Conservation (phyloP, 306 rosid genomes). For the Cicer pinnatifidum region DNA sequence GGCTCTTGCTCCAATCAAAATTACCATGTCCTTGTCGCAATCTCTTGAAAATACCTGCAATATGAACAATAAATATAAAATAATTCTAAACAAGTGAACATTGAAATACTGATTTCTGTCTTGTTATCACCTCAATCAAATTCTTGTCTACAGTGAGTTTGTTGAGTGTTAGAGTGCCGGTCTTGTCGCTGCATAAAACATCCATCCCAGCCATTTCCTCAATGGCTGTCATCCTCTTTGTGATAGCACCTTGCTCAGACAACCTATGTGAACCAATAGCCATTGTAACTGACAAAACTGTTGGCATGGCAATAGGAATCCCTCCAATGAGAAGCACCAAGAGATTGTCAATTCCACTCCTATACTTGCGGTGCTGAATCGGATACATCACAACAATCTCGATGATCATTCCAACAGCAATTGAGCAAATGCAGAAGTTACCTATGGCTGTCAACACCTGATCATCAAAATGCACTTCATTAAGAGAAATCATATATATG, state of each 20-base stretch:
- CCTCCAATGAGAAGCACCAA: conserved; percentile 95
- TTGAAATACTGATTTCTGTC: neutral
- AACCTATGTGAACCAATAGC: conserved; percentile 91
- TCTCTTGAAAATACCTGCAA: conserved; percentile 65
- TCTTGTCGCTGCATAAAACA: conserved; percentile 89
- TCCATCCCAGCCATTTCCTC: conserved; percentile 99
- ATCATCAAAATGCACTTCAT: conserved; percentile 12
- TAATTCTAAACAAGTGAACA: neutral
- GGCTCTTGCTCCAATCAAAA: conserved; percentile 84
- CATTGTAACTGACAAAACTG: conserved; percentile 94
- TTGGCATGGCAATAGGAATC: conserved; percentile 95
- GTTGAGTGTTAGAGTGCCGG: conserved; percentile 88
- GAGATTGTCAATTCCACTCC: conserved; percentile 84
- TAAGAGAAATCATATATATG: too few relatives aligned
- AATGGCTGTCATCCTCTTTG: conserved; percentile 97
- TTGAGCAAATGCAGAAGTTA: conserved; percentile 91
- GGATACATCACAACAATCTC: conserved; percentile 89
- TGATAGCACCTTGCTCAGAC: conserved; percentile 89
- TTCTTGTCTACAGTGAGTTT: conserved; percentile 82
- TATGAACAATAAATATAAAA: neutral
- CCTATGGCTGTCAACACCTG: conserved; percentile 92
- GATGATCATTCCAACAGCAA: conserved; percentile 70
- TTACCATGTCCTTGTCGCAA: conserved; percentile 59
- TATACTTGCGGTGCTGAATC: conserved; percentile 69
- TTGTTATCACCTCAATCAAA: conserved; percentile 64